A percentile compares a stretch with the other conserved stretches of the same genome.
Conservation (phyloP, 2,329 filamentous ascomycete species). For the Penicillium decumbens region DNA sequence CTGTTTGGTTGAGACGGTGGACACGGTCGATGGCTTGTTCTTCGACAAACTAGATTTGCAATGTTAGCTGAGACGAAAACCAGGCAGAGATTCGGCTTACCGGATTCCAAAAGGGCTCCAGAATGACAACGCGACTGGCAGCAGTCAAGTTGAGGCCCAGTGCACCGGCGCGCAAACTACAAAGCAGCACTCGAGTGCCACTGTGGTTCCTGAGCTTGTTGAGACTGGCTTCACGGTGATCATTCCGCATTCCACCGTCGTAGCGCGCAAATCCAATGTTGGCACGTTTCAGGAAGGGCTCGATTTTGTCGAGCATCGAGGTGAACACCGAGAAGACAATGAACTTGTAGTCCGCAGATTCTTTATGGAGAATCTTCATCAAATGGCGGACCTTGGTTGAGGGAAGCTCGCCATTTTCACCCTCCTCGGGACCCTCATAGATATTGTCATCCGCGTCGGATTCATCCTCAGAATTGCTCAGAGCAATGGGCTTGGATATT, state of each 20-base stretch:
- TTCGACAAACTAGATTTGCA: constrained; percentile 69
- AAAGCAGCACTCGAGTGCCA: constrained; percentile 76
- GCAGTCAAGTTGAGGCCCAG: constrained; percentile 91
- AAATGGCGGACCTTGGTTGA: constrained; percentile 92
- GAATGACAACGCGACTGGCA: constrained; percentile 84
- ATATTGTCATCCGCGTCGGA: constrained; percentile 42
- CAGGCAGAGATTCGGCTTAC: constrained; percentile 45
- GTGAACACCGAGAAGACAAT: constrained; percentile 99
- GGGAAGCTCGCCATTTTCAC: constrained; percentile 44
- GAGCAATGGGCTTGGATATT: constrained; percentile 18
- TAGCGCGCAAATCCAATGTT: constrained; percentile 81
- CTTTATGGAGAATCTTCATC: constrained; percentile 71
- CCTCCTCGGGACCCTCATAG: constrained; percentile 39
- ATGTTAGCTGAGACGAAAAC: constrained; percentile 16
- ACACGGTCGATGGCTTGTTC: constrained; percentile 98
- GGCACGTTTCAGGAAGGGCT: constrained; percentile 76
- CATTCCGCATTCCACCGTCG: constrained; percentile 92
- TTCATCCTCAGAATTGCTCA: constrained; percentile 29
- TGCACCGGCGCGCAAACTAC: constrained; percentile 88
- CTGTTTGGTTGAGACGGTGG: constrained; percentile 93
- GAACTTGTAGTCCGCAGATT: constrained; percentile 81
- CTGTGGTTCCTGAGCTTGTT: constrained; percentile 69
- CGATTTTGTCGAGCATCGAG: constrained; percentile 92
- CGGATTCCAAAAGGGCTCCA: constrained; percentile 98
- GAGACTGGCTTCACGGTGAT: constrained; percentile 81